Base-by-base conservation (phyloP, 2,329 filamentous ascomycete species). In the Colletotrichum gigasporum region DNA sequence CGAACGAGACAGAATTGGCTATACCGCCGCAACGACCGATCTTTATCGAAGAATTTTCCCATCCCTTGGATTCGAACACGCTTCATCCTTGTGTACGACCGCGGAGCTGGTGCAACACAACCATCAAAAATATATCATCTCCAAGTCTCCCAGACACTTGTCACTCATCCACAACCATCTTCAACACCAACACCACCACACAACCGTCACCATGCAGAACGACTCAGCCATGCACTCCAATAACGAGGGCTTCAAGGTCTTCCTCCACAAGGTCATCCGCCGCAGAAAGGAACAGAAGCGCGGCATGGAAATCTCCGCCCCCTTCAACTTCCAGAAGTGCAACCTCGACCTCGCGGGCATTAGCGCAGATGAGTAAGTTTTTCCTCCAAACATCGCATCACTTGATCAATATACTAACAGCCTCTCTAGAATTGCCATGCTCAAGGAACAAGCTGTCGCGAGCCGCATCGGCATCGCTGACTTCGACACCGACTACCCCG, bases 241-340 rank as follows among this genome's bases (percentile, higher is more conserved):
- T 62, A 78, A 76, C 70, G 70, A 76, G 69, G 77, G 82, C 71
- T 75, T 84, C 72, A 79, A 78, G 68, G 78, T 77, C 62, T 72
- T 83, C 47, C 79, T 77, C 69, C 73, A 76, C 24, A 83, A 81
- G 28, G 73, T 85, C 39, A 80, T 83, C 61, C 78, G 74, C 32
- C 72, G 80, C 44, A 76, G 79, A 59, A 83, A 82, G 71, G 73
- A 82, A 70, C 72, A 76, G 47, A 80, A 81, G 71, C 73, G 73
- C 18, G 72, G 69, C n/a, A 63, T 82, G 12, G 76, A 83, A 54
- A 86, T 86, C 72, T 88, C 85, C 51, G 81, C 82, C 9, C 87
- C 87, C 0, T 89, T 86, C 74, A 80, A 88, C 72, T 84, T 88
- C 70, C 83, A 84, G 71, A 82, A 81, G 62, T 84, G 87, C 70